Evolutionary conservation across 148 eudicot species (phyloP), one percentile per base, ranked within the genome.

Genomic region (Camellia sinensis): DNA sequence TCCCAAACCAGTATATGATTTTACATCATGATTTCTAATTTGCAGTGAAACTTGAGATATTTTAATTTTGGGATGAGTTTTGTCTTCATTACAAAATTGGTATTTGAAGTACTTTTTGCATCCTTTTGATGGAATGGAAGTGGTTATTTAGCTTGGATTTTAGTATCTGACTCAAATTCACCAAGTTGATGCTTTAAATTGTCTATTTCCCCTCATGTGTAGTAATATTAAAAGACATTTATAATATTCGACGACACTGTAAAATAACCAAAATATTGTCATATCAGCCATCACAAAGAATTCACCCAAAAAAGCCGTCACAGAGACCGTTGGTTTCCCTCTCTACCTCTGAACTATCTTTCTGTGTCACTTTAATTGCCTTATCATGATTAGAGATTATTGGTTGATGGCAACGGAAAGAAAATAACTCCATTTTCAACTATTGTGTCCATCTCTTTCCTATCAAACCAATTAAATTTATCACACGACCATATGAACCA

Each of bases 1-100:
- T 91, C 52, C 92, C 92, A 41, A 78, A 93, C 78, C 81, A 84
- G 99, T 96, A 90, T 18, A 95, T 89, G 48, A 54, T 82, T 14
- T 67, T 79, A 46, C 19, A 69, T 70, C 57, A 67, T 46, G n/a
- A 60, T 43, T 52, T 45, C 2, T 54, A 41, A 14, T 57, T 57
- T 73, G 54, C 61, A 73, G 76, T 29, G 63, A 15, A 73, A 45
- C 17, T 12, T 72, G 43, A 3, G 22, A 56, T 73, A 52, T 37
- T 22, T 17, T 52, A 22, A 15, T 72, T 72, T 12, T 72, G 46
- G 75, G 60, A 18, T 21, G 40, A 72, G n/a, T 43, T 52, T 72
- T 72, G 41, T 44, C 44, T 72, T 72, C 60, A 72, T 72, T 72
- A 37, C 44, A 56, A 17, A 71, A 44, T 68, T 43, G 52, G 48